Percentiles rank a stretch among this genome's conserved stretches.
Evolutionary conservation across 345 rosid species (phyloP).

Genomic region (Turnera subulata): DNA sequence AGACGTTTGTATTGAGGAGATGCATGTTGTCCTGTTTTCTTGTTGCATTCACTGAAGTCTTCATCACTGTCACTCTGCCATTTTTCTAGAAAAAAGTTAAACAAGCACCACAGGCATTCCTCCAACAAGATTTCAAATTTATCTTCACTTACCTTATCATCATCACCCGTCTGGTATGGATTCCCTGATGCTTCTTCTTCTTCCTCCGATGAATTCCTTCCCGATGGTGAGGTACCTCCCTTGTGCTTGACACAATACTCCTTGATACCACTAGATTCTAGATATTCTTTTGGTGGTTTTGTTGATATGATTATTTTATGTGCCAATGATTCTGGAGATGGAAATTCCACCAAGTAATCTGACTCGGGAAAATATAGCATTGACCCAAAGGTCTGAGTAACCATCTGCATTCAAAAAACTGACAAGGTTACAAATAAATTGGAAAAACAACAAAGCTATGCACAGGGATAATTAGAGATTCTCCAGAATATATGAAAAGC

Average conservation of each 20-base stretch:
- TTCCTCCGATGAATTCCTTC: conserved; percentile 29
- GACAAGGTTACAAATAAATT: background rate
- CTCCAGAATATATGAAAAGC: conserved; percentile 1
- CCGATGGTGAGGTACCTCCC: conserved; percentile 18
- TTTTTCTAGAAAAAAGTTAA: conserved; percentile 4
- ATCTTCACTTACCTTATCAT: conserved; percentile 18
- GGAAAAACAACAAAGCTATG: conserved; percentile 14
- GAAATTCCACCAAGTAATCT: conserved; percentile 67
- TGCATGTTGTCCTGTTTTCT: conserved; percentile 3
- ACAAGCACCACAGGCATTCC: background rate
- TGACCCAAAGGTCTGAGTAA: conserved; percentile 63
- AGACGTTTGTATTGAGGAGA: conserved; percentile 39
- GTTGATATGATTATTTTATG: conserved; percentile 75
- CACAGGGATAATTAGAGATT: background rate
- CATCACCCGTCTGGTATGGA: conserved; percentile 7
- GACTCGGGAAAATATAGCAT: conserved; percentile 68
- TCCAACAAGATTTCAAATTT: background rate
- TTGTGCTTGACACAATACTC: conserved; percentile 25
- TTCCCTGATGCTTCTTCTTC: conserved; percentile 38
- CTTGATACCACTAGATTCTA: conserved; percentile 34
- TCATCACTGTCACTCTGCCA: conserved; percentile 25
- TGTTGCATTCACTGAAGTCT: conserved; percentile 5
- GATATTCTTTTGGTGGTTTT: conserved; percentile 92
- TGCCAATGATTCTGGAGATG: conserved; percentile 70
- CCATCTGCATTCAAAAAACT: conserved; percentile 49